These are phyloP conservation scores for Fusarium drepaniforme DNA, from an alignment of 2,329 filamentous ascomycete genomes.

Conservation along the genomic window DNA sequence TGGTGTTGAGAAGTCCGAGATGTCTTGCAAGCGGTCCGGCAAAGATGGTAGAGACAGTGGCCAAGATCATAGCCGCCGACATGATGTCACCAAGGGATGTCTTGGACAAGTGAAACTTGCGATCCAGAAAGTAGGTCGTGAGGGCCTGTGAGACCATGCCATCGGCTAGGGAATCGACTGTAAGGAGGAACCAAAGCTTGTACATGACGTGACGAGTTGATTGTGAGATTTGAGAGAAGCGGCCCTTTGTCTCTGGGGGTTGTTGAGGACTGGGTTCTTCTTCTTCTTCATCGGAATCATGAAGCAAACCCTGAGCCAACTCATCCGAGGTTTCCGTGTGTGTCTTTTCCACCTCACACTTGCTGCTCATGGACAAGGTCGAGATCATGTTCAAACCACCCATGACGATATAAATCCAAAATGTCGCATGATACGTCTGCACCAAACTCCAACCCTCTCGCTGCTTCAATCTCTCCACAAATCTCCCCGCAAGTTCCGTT, in stretches of 20 bases:
- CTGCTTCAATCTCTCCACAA: conserved; percentile 61
- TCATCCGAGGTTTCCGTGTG: conserved; percentile 35
- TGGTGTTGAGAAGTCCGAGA: conserved; percentile 74
- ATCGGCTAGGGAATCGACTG: conserved; percentile 73
- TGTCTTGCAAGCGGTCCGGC: conserved; percentile 68
- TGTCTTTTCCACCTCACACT: conserved; percentile 60
- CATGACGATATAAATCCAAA: conserved; percentile 69
- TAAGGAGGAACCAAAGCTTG: conserved; percentile 73
- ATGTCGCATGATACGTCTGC: conserved; percentile 68
- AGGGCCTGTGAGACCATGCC: conserved; percentile 72
- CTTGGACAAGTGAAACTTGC: conserved; percentile 67
- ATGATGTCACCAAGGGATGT: conserved; percentile 71
- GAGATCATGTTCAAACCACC: conserved; percentile 63
- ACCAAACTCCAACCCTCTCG: conserved; percentile 61
- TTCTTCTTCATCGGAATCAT: conserved; percentile 33
- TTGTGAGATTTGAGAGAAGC: conserved; percentile 67
- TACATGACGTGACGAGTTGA: conserved; percentile 70
- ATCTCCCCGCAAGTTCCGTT: conserved; percentile 63
- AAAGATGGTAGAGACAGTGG: conserved; percentile 66
- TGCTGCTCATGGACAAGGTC: conserved; percentile 59
- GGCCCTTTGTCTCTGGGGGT: conserved; percentile 44
- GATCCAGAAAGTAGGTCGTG: conserved; percentile 70
- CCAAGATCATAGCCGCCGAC: conserved; percentile 66
- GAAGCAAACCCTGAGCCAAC: conserved; percentile 40
- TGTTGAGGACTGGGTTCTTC: conserved; percentile 8